phyloP scores from a whole-genome alignment of 139 green algal genomes.

The Yamagishiella unicocca region DNA sequence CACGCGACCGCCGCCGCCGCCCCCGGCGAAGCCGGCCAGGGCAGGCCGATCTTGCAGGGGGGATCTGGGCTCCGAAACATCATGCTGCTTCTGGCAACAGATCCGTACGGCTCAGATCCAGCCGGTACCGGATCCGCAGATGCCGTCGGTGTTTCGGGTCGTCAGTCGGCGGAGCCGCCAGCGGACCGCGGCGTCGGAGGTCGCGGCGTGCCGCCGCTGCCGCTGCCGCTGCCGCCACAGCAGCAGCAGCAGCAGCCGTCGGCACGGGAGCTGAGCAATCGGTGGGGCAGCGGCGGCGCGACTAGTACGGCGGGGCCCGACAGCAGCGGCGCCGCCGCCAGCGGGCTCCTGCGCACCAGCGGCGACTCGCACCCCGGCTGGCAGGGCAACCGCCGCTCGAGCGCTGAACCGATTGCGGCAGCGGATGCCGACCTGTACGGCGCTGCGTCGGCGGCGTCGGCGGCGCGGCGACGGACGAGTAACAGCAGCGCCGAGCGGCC shows the following conservation, averaged over 20 bases:
- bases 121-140: too few species aligned
- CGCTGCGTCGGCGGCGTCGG: neutral
- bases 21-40: neutral
- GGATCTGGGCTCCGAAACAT: slow-evolving; percentile 16
- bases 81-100: neutral
- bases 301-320: too few species aligned
- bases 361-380: neutral
- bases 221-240: neutral
- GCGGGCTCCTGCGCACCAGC: too few species aligned
- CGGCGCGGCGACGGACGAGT: neutral
- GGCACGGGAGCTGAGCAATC: neutral
- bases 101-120: neutral
- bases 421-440: neutral
- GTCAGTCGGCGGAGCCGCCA: neutral
- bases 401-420: neutral
- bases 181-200: neutral
- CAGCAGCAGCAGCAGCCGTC: neutral
- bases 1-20: neutral
- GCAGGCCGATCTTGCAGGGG: neutral
- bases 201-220: neutral
- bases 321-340: too few species aligned
- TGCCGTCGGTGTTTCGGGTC: too few species aligned
- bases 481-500: neutral
- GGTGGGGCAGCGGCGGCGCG: too few species aligned
- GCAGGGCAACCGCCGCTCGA: too few species aligned